Base-by-base conservation (phyloP, 164 flowering plant genomes). In the Pachysandra terminalis region DNA sequence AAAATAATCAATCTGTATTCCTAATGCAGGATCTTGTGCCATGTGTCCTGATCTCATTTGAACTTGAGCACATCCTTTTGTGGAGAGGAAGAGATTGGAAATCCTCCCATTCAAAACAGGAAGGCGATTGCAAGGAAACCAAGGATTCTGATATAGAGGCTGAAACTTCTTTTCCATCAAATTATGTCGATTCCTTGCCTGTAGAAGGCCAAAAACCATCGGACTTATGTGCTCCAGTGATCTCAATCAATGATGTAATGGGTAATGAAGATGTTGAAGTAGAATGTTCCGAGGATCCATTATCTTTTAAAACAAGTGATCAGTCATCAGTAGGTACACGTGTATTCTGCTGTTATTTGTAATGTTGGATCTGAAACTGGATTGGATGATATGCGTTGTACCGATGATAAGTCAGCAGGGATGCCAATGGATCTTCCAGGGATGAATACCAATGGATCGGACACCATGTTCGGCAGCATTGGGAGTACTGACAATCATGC, bases 71-170 rank as follows among this genome's bases (percentile, higher is more conserved):
- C 80, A 86, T 94, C 64, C 90, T 94, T 19, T 79, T 89, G 80
- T 94, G 96, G 96, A 86, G 96, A 78, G 97, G 98, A 68, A 76
- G 71, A 53, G 81, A 90, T 19, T 91, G 97, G 97, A 86, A 82
- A 75, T 84, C 91, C 26, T 77, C 89, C 24, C 37, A 86, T 40
- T 63, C 72, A 41, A 77, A 71, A 49, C 73, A 57, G 40, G 83
- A 65, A 51, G 73, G 56, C 57, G 68, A 35, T 61, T 15, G 6
- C 19, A 62, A 64, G 45, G 78, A 66, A 57, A 67, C 45, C 8
- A 64, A 67, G 19, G 75, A 61, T 60, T 63, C 68, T 65, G 67
- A 69, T 13, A 45, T 40, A 45, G 75, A 71, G 40, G 63, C 52
- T 65, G 64, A 45, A 64, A 41, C 27, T 68, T n/a, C 63, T 56